phyloP scores from a whole-genome alignment of 2,329 filamentous ascomycete genomes.

The Aspergillus hortae region DNA sequence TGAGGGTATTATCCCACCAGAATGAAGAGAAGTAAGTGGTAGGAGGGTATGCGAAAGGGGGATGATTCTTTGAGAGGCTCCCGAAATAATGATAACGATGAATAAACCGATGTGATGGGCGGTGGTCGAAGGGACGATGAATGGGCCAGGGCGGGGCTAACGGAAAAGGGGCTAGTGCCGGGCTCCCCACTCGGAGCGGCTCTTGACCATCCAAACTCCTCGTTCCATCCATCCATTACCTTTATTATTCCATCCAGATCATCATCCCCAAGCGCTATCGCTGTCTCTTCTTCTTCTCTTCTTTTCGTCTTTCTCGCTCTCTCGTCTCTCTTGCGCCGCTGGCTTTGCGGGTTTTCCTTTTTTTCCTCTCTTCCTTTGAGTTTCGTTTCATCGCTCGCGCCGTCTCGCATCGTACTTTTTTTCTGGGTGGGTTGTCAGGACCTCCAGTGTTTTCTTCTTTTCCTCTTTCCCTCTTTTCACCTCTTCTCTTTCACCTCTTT shows the following conservation, averaged over 20 bases:
- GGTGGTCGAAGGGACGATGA: too few species aligned
- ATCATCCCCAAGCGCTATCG: conserved; percentile 4
- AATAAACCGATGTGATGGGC: too few species aligned
- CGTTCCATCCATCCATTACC: conserved; percentile 12
- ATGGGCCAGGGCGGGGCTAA: conserved; percentile 10
- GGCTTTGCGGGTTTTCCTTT: too few species aligned
- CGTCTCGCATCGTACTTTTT: too few species aligned
- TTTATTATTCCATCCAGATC: conserved; percentile 15
- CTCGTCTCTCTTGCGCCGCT: not conserved
- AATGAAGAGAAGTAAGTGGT: not conserved
- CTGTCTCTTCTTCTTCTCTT: not conserved
- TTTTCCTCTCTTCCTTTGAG: too few species aligned
- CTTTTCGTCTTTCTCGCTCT: not conserved
- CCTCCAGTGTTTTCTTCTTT: conserved; percentile 13
- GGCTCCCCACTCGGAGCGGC: conserved; percentile 22
- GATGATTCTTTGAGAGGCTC: not conserved
- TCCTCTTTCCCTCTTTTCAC: conserved; percentile 13
- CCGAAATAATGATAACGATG: not conserved
- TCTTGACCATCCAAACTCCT: conserved; percentile 26
- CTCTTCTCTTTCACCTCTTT: conserved; percentile 16
- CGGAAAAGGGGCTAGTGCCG: conserved; percentile 13
- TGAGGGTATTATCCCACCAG: not conserved
- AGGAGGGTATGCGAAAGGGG: not conserved
- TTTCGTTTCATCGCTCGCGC: too few species aligned
- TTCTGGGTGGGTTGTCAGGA: too few species aligned